These are phyloP conservation scores for Fusarium tjaetaba DNA, from an alignment of 2,329 filamentous ascomycete genomes.

Conservation along the genomic window DNA sequence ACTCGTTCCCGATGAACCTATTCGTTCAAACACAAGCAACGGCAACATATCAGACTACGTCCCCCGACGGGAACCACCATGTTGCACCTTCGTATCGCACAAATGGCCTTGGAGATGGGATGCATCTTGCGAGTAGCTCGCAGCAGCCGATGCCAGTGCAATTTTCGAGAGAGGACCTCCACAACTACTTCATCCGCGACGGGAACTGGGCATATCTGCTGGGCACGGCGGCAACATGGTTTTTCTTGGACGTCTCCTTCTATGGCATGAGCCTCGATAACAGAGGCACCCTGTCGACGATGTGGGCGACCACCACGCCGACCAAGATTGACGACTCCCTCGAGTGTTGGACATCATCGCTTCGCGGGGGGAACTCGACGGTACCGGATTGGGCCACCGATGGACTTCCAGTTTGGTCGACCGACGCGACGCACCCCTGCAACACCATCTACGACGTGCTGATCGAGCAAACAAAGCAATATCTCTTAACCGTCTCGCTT, in stretches of 20 bases:
- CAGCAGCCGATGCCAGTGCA: conserved; percentile 56
- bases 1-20: conserved; percentile 36
- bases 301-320: conserved; percentile 51
- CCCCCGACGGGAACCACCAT: conserved; percentile 28
- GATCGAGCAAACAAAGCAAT: conserved; percentile 63
- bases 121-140: conserved; percentile 45
- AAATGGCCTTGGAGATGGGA: conserved; percentile 16
- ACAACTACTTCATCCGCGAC: conserved; percentile 60
- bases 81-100: conserved; percentile 37
- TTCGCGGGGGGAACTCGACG: conserved; percentile 55
- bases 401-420: conserved; percentile 61
- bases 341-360: conserved; percentile 59
- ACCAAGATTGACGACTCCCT: conserved; percentile 51
- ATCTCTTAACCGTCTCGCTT: conserved; percentile 61
- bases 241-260: conserved; percentile 64
- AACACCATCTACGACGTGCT: conserved; percentile 63
- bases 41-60: conserved; percentile 40
- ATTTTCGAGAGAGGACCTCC: conserved; percentile 59
- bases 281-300: conserved; percentile 49
- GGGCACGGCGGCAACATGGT: conserved; percentile 59
- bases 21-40: conserved; percentile 27
- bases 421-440: conserved; percentile 59
- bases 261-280: conserved; percentile 63
- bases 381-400: conserved; percentile 53
- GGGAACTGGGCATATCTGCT: conserved; percentile 51